A percentile compares a stretch with the other conserved stretches of the same genome.
phyloP scores from a whole-genome alignment of 2,329 filamentous ascomycete species.

The Cryoendolithus antarcticus region DNA sequence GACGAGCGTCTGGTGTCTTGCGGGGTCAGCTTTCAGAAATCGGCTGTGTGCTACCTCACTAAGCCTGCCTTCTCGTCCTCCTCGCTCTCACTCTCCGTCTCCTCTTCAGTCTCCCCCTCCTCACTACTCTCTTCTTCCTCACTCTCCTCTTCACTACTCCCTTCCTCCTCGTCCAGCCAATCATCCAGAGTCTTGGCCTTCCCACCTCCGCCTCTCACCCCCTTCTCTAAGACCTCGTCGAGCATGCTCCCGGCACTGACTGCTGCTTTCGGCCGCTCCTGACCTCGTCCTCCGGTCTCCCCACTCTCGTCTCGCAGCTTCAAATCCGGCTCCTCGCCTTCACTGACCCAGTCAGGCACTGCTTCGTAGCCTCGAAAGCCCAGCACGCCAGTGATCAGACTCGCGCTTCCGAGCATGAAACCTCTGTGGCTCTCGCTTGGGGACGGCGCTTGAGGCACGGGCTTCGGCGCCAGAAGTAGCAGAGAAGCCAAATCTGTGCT shows the following conservation, averaged over 20 bases:
- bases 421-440: conserved; percentile 73
- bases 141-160: conserved; percentile 41
- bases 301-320: conserved; percentile 52
- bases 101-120: conserved; percentile 21
- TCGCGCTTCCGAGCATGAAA: conserved; percentile 71
- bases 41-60: conserved; percentile 18
- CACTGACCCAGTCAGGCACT: conserved; percentile 73
- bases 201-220: conserved; percentile 37
- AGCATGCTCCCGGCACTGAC: conserved; percentile 52
- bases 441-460: conserved; percentile 78
- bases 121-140: conserved; percentile 21
- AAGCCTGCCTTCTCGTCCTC: conserved; percentile 27
- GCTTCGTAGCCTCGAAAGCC: conserved; percentile 67
- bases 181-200: conserved; percentile 79
- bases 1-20: too few relatives aligned
- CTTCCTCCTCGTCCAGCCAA: conserved; percentile 64
- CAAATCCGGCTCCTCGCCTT: conserved; percentile 67
- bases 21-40: too few relatives aligned
- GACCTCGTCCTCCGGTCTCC: conserved; percentile 22
- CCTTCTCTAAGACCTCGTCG: conserved; percentile 42
- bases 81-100: conserved; percentile 29
- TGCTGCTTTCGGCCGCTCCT: conserved; percentile 11
- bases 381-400: conserved; percentile 57
- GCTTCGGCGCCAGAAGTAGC: conserved; percentile 85
- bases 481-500: conserved; percentile 75